Percentiles rank a stretch among this genome's conserved stretches.
phyloP scores from a whole-genome alignment of 2,329 filamentous ascomycete species.

The Pseudogymnoascus sp. region DNA sequence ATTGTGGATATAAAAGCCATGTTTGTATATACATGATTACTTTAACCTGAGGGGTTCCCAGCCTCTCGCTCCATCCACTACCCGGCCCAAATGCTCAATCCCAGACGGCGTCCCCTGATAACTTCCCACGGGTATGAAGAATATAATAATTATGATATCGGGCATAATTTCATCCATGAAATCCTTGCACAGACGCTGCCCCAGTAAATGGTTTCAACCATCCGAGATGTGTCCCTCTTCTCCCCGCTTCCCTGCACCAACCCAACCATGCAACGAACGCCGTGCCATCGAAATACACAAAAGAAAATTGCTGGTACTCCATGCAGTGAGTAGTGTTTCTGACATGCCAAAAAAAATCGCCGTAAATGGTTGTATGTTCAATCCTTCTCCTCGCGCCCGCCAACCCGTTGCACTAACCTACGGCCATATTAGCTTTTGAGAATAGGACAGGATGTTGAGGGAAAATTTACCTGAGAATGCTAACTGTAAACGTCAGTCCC shows the following conservation, averaged over 20 bases:
- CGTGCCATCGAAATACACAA: background rate
- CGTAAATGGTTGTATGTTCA: constrained; percentile 7
- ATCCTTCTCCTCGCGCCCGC: constrained; percentile 42
- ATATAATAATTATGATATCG: constrained; percentile 9
- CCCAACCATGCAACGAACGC: constrained; percentile 4
- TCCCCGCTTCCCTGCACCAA: background rate
- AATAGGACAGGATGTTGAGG: background rate
- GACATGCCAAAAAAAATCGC: background rate
- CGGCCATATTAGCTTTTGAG: constrained; percentile 23
- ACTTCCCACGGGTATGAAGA: background rate
- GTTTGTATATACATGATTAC: constrained; percentile 3
- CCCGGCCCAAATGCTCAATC: background rate
- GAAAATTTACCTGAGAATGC: constrained; percentile 55
- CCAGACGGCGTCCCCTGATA: background rate
- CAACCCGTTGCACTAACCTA: constrained; percentile 51
- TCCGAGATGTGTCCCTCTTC: background rate
- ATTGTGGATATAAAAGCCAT: constrained; percentile 6
- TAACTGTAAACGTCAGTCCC: constrained; percentile 83
- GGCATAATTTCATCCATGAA: constrained; percentile 3
- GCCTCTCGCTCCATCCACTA: background rate
- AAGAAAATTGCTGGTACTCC: constrained; percentile 6
- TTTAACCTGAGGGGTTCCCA: background rate
- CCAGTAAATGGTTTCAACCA: background rate
- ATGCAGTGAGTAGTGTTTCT: constrained; percentile 1
- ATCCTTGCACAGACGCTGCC: background rate